A percentile compares a stretch with the other conserved stretches of the same genome.
phyloP scores from a whole-genome alignment of 1,139 yeast genomes.

The Zygosaccharomyces sapae region DNA sequence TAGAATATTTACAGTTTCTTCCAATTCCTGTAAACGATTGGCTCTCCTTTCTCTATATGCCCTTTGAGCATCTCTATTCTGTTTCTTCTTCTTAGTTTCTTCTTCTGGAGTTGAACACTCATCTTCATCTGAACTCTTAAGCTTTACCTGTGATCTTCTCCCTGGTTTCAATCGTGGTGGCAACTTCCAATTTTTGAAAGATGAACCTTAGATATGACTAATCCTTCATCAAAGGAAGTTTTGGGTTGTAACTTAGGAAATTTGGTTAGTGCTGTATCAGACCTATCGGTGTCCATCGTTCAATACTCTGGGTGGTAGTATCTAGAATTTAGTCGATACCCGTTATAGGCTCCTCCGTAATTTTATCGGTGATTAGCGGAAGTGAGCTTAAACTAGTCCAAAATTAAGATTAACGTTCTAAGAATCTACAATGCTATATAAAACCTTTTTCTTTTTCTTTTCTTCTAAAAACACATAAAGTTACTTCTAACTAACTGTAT shows the following conservation, averaged over 20 bases:
- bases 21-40: constrained; percentile 48
- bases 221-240: constrained; percentile 10
- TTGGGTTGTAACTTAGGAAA: constrained; percentile 16
- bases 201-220: constrained; percentile 19
- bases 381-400: too few relatives aligned
- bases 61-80: constrained; percentile 91
- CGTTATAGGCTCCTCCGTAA: too few relatives aligned
- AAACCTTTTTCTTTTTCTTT: too few relatives aligned
- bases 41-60: constrained; percentile 55
- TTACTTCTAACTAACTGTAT: not conserved
- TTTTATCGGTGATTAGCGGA: too few relatives aligned
- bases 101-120: constrained; percentile 37
- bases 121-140: constrained; percentile 3
- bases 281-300: constrained; percentile 2
- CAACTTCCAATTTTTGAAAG: constrained; percentile 23
- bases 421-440: too few relatives aligned
- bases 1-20: constrained; percentile 59
- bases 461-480: not conserved
- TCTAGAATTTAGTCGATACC: too few relatives aligned
- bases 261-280: constrained; percentile 9
- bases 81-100: constrained; percentile 79
- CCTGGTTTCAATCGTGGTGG: constrained; percentile 21
- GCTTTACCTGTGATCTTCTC: constrained; percentile 12
- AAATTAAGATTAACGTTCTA: too few relatives aligned
- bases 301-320: too few relatives aligned